Conservation (phyloP, 805 yeast genomes). For the Pichia heedii region DNA sequence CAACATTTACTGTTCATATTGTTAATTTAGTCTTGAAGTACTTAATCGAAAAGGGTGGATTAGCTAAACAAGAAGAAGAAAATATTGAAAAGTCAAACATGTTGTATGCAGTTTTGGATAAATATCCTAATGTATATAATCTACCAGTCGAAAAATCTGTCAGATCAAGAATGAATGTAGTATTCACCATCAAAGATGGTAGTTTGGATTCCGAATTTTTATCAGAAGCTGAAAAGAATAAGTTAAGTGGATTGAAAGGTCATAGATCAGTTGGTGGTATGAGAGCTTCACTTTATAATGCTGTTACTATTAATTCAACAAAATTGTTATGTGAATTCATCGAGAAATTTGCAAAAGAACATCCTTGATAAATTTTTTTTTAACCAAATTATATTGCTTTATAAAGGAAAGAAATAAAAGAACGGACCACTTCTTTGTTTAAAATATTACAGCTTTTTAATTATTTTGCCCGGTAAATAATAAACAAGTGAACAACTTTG, state of each 20-base stretch:
- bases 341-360: conserved; percentile 45
- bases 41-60: conserved; percentile 63
- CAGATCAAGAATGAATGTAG: conserved; percentile 90
- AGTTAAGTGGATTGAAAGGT: conserved; percentile 79
- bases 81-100: conserved; percentile 54
- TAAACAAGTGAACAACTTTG: conserved; percentile 59
- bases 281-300: conserved; percentile 88
- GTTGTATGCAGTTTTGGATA: conserved; percentile 59
- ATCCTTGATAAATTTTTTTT: conserved; percentile 9
- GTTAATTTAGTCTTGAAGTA: conserved; percentile 67
- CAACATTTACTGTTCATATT: conserved; percentile 84
- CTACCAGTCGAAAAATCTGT: conserved; percentile 54
- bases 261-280: conserved; percentile 97
- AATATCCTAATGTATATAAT: conserved; percentile 53
- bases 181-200: conserved; percentile 63
- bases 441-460: background rate
- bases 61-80: conserved; percentile 46
- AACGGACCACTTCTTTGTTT: no score
- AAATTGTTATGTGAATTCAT: conserved; percentile 48
- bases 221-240: conserved; percentile 48
- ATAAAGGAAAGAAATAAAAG: no score
- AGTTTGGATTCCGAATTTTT: conserved; percentile 59
- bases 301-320: conserved; percentile 58
- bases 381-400: no score
- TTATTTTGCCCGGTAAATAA: conserved; percentile 31